Evolutionary conservation across 1,284 basidiomycete genomes (phyloP).

Genomic region (Leccinum subrobustum): DNA sequence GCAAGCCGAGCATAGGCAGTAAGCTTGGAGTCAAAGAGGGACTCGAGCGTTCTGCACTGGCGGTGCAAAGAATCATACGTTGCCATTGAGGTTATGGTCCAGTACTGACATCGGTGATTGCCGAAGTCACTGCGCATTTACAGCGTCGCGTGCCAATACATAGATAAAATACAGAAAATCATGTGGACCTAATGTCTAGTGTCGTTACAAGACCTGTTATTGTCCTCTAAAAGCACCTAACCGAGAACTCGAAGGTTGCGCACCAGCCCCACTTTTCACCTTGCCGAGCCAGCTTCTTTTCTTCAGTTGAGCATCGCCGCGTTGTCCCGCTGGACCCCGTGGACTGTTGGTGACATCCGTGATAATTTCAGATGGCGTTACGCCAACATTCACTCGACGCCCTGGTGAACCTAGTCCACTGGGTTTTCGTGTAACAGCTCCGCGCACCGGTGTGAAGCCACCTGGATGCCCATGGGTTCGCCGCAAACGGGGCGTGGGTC

Average conservation of each 20-base stretch:
- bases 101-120: slow-evolving; percentile 16
- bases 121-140: slow-evolving; percentile 13
- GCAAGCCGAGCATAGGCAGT: slow-evolving; percentile 87
- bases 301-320: slow-evolving; percentile 27
- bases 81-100: slow-evolving; percentile 46
- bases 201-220: slow-evolving; percentile 14
- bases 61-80: slow-evolving; percentile 78
- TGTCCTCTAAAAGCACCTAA: slow-evolving; percentile 29
- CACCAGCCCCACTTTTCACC: slow-evolving; percentile 42
- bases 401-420: slow-evolving; percentile 45
- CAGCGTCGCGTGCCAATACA: slow-evolving; percentile 1
- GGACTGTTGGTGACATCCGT: slow-evolving; percentile 71
- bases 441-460: slow-evolving; percentile 71
- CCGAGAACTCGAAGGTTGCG: slow-evolving; percentile 29
- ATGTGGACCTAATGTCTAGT: slow-evolving; percentile 7
- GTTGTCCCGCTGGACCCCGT: slow-evolving; percentile 33
- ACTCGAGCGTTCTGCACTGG: slow-evolving; percentile 89
- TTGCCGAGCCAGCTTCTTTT: slow-evolving; percentile 67
- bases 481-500: slow-evolving; percentile 54
- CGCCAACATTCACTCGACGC: slow-evolving; percentile 34
- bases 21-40: slow-evolving; percentile 87
- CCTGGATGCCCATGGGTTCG: slow-evolving; percentile 55
- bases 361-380: slow-evolving; percentile 42
- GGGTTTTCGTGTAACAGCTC: slow-evolving; percentile 41
- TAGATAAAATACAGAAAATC: slow-evolving; percentile 8